A percentile compares a stretch with the other conserved stretches of the same genome.
Evolutionary conservation across 371 early-diverging fungal genomes (phyloP).

Genomic region (Lichtheimia corymbifera): DNA sequence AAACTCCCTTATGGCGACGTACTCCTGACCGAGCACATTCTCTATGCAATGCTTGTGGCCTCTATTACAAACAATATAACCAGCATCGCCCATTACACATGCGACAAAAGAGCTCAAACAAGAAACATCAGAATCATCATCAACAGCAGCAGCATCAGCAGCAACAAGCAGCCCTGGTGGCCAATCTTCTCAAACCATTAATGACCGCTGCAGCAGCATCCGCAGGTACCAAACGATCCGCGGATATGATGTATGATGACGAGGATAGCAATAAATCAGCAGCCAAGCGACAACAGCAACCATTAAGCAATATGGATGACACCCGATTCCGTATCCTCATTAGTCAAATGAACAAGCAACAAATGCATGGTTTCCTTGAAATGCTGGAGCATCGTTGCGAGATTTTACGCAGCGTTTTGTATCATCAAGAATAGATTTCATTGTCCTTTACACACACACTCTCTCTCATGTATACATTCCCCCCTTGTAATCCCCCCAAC

Average conservation of each 20-base stretch:
- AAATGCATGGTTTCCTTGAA: constrained; percentile 28
- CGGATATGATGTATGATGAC: background rate
- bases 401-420: constrained; percentile 20
- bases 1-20: constrained; percentile 83
- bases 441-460: too few relatives aligned
- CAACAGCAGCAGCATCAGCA: background rate
- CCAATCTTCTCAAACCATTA: background rate
- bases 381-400: constrained; percentile 35
- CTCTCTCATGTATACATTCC: background rate
- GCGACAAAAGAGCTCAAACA: constrained; percentile 44
- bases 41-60: constrained; percentile 85
- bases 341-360: constrained; percentile 28
- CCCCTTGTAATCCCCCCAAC: constrained; percentile 1
- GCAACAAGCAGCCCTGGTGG: constrained; percentile 1
- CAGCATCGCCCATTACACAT: constrained; percentile 68
- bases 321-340: constrained; percentile 32
- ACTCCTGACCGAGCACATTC: constrained; percentile 76
- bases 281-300: constrained; percentile 8
- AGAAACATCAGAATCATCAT: background rate
- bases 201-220: background rate
- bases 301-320: constrained; percentile 23
- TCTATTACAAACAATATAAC: constrained; percentile 78
- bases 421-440: constrained; percentile 2
- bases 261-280: background rate
- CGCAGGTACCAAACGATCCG: background rate